Base-by-base conservation (phyloP, 2,329 filamentous ascomycete species). In the Capronia americana region DNA sequence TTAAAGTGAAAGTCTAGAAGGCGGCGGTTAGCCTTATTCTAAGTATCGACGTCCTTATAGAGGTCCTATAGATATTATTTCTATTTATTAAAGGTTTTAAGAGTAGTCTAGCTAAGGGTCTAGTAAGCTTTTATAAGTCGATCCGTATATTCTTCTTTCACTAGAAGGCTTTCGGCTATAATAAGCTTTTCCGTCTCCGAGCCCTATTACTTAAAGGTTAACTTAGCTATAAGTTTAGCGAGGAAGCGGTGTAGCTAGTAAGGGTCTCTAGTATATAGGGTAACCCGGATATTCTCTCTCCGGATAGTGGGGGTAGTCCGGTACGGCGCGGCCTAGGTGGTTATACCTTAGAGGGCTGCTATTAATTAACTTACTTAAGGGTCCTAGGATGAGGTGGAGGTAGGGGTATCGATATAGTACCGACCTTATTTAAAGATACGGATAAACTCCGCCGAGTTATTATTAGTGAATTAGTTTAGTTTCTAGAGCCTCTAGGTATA, bases 391-490 rank as follows among this genome's bases (percentile, higher is more conserved):
- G 10, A 20, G 14, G 20, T 54, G 10, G 23, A 28, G 26, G 26
- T 54, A 26, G 51, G 51, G 51, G 51, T 54, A 26, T 54, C 14
- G 6, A 11, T 10, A 17, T 6, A 28, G 7, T 54, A 28, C 28
- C 26, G 10, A 24, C 26, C 17, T 24, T 24, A 24, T 30, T 54
- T 28, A 26, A 54, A 54, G 51, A 28, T 54, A 7, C 26, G 10
- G 28, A 54, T 54, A 28, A 54, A 54, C 28, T 54, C 26, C 23
- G 17, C 28, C 26, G 10, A 24, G 26, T 54, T 54, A 28, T 24
- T 54, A 54, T 24, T 54, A 28, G 51, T 20, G 51, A 54, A 24
- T 54, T 54, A 54, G 8, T 14, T 54, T 24, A 54, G 51, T 54
- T 54, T 20, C 51, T 54, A 28, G 23, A 54, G 51, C 51, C 26